Percentiles rank a stretch among this genome's conserved stretches.
Evolutionary conservation across 805 yeast species (phyloP).

Genomic region (Ogataea wickerhamii): DNA sequence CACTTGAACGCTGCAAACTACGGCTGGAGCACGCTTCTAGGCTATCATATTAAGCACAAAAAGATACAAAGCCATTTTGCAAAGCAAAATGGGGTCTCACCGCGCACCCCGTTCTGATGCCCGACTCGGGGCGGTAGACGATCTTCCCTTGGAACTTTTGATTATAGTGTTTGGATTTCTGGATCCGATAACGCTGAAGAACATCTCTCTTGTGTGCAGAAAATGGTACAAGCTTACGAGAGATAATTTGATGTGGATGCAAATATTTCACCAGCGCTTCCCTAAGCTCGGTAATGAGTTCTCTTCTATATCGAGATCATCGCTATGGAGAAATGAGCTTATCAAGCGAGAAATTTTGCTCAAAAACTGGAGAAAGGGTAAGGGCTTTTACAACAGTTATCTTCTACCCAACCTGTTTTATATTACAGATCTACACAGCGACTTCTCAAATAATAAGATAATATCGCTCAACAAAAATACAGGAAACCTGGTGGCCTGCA

Average conservation of each 20-base stretch:
- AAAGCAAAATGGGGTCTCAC: too few relatives aligned
- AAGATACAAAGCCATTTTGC: too few relatives aligned
- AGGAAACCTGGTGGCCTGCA: constrained; percentile 24
- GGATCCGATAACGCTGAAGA: constrained; percentile 42
- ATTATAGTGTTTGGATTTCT: constrained; percentile 43
- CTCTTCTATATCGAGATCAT: constrained; percentile 42
- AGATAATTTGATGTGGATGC: constrained; percentile 47
- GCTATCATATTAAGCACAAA: too few relatives aligned
- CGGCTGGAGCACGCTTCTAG: too few relatives aligned
- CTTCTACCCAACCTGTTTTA: constrained; percentile 14
- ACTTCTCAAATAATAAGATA: constrained; percentile 25
- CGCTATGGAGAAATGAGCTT: constrained; percentile 47
- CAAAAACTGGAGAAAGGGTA: constrained; percentile 39
- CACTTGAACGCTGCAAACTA: too few relatives aligned
- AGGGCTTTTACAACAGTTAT: constrained; percentile 23
- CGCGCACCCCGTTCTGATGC: too few relatives aligned
- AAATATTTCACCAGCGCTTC: constrained; percentile 40
- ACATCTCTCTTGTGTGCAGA: constrained; percentile 43
- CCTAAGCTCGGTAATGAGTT: constrained; percentile 33
- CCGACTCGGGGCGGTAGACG: too few relatives aligned
- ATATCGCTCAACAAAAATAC: constrained; percentile 24
- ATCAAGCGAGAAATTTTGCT: constrained; percentile 35
- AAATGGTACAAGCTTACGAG: constrained; percentile 44
- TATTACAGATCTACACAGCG: constrained; percentile 27
- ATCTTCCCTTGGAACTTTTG: constrained; percentile 47